Evolutionary conservation across 441 rosid genomes (phyloP).

Genomic region (Dalechampia spathulata): DNA sequence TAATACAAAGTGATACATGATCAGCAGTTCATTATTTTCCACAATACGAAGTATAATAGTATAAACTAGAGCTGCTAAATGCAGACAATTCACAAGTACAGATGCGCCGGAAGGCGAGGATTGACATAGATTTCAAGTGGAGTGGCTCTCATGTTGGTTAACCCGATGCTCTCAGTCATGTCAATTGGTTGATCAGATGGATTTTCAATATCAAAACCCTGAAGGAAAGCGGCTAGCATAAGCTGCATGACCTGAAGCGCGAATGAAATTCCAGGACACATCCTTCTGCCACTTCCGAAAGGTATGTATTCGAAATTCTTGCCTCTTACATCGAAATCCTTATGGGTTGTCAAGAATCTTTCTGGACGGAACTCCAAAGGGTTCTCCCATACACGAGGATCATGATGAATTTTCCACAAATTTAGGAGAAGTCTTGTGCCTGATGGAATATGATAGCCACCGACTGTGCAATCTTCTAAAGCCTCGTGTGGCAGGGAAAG

Average conservation of each 20-base stretch:
- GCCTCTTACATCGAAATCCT: conserved; percentile 22
- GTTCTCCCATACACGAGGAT: conserved; percentile 28
- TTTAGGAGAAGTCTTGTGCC: conserved; percentile 45
- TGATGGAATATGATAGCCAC: conserved; percentile 28
- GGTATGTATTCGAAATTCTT: conserved; percentile 28
- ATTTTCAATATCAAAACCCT: conserved; percentile 28
- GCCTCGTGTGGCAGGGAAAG: conserved; percentile 39
- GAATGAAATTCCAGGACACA: conserved; percentile 31
- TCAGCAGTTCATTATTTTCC: too few relatives aligned
- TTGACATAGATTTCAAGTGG: conserved; percentile 32
- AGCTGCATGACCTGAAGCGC: conserved; percentile 24
- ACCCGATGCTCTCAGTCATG: conserved; percentile 33
- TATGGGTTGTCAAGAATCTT: conserved; percentile 29
- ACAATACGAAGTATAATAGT: too few relatives aligned
- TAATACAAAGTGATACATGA: too few relatives aligned
- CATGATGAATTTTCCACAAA: conserved; percentile 39
- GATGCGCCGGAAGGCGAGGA: conserved; percentile 32
- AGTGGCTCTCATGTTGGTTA: conserved; percentile 30
- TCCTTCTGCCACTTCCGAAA: conserved; percentile 36
- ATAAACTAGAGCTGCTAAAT: too few relatives aligned
- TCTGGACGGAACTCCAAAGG: conserved; percentile 29
- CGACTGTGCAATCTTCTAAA: conserved; percentile 38
- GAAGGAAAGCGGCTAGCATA: conserved; percentile 24
- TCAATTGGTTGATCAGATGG: conserved; percentile 14
- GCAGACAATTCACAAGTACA: conserved; percentile 18